These are phyloP conservation scores for Circinella minor DNA, from an alignment of 371 early-diverging fungal genomes.

Conservation along the genomic window DNA sequence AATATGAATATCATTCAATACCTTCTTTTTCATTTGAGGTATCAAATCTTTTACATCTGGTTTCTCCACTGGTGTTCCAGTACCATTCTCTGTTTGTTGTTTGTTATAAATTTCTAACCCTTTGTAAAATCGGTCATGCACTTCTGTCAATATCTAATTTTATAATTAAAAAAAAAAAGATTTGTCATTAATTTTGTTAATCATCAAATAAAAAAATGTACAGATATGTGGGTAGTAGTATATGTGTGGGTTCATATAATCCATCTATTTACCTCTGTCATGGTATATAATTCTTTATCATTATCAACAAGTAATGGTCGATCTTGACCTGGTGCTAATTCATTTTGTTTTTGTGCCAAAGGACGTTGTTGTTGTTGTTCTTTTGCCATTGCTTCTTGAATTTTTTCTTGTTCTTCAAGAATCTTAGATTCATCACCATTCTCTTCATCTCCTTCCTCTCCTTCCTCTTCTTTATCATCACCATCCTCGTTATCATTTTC, in stretches of 20 bases:
- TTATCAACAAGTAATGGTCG: slow-evolving; percentile 53
- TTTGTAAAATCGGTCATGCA: slow-evolving; percentile 62
- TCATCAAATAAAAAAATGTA: neutral
- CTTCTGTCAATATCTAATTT: slow-evolving; percentile 52
- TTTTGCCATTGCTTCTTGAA: slow-evolving; percentile 32
- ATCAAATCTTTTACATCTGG: slow-evolving; percentile 59
- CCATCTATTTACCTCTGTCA: slow-evolving; percentile 42
- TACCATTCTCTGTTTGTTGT: slow-evolving; percentile 16
- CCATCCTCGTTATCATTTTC: slow-evolving; percentile 12
- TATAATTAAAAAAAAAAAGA: neutral
- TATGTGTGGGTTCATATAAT: no score
- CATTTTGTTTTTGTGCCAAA: slow-evolving; percentile 33
- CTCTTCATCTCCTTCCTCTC: slow-evolving; percentile 11
- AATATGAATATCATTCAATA: slow-evolving; percentile 50
- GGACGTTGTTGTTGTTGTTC: slow-evolving; percentile 26
- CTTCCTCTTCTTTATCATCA: slow-evolving; percentile 1
- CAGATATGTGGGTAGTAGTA: no score
- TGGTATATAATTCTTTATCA: slow-evolving; percentile 57
- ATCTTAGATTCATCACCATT: slow-evolving; percentile 15
- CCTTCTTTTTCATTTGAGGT: slow-evolving; percentile 53
- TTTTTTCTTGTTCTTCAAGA: slow-evolving; percentile 25
- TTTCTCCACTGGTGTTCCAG: slow-evolving; percentile 19
- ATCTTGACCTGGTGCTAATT: slow-evolving; percentile 19
- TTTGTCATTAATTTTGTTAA: neutral
- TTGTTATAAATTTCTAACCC: slow-evolving; percentile 27